Conservation (phyloP, 2,329 filamentous ascomycete species). For the Ascocoryne sarcoides region DNA sequence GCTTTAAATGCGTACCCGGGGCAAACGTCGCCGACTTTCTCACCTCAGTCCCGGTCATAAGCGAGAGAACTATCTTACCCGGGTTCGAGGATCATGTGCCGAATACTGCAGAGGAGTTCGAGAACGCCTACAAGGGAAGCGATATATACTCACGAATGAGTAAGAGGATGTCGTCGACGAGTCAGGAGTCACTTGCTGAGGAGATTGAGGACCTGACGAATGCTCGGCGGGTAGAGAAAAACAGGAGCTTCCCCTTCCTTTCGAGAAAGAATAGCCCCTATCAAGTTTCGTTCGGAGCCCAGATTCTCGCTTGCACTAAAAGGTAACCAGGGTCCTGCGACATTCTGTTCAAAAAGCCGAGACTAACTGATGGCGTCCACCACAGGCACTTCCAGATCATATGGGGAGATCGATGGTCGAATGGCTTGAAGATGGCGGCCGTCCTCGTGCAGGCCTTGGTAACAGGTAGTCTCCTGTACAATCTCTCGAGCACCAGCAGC, state of each 20-base stretch:
- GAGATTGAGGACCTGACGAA: background rate
- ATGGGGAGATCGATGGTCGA: background rate
- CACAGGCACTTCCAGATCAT: background rate
- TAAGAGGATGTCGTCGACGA: too few relatives aligned
- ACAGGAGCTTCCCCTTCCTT: too few relatives aligned
- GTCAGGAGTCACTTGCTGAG: too few relatives aligned
- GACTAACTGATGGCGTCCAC: too few relatives aligned
- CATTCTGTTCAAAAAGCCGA: too few relatives aligned
- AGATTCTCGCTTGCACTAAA: background rate
- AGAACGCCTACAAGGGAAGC: background rate
- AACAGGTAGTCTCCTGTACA: background rate
- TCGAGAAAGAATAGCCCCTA: too few relatives aligned
- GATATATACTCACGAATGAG: background rate
- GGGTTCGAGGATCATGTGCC: background rate
- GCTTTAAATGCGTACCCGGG: conserved; percentile 44
- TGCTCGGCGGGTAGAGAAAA: background rate
- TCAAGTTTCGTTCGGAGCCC: background rate
- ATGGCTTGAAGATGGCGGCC: background rate
- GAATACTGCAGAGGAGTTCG: background rate
- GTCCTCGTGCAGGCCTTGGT: background rate
- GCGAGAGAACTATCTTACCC: background rate
- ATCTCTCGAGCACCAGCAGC: background rate
- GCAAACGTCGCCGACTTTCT: conserved; percentile 71
- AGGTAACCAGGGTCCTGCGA: too few relatives aligned
- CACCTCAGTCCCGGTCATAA: conserved; percentile 32